Evolutionary conservation across 495 filamentous ascomycete genomes (phyloP), one percentile per base, ranked within the genome.

Genomic region (Xylaria sp.): DNA sequence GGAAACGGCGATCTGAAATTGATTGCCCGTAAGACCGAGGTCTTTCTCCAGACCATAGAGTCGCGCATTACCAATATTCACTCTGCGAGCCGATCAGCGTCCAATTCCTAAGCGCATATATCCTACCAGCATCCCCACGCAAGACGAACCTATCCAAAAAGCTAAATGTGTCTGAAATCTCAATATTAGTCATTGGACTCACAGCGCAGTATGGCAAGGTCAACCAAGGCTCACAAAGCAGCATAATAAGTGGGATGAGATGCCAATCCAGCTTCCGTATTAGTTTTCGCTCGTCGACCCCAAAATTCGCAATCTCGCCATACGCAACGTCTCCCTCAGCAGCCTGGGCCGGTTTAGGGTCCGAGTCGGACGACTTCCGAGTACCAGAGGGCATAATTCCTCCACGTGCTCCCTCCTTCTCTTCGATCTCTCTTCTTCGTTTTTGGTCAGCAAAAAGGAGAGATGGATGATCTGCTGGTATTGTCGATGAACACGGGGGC

Each of bases 41-140:
- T 94, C 92, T 62, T 86, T 81, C 80, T 93, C 91, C 62, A 95
- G 67, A 9, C 83, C 83, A 72, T 93, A 93, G 35, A 94, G 80
- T 11, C 90, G 83, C 14, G 91, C 90, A 81, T 93, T 93, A 68
- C 92, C 92, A 71, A 95, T 94, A 75, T 93, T 93, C 29, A 93
- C 91, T 72, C 83, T 86, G 40, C 17, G 1, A 50, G 12, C 72
- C 63, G 17, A 46, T 70, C 19, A 63, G 43, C 19, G 1, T 12
- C 15, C 46, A 29, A 41, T 15, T 24, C 43, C 5, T 29, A 24
- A 35, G 37, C 29, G n/a, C 33, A 5, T 8, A 37, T 52, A 43
- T 31, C 15, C 11, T n/a, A 12, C 24, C 11, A 5, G 8, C 17
- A 7, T 52, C 7, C 53, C 46, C 29, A 6, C 5, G 19, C 26